These are phyloP conservation scores for Coniochaeta sp. DNA, from an alignment of 2,329 filamentous ascomycete species.

Conservation along the genomic window DNA sequence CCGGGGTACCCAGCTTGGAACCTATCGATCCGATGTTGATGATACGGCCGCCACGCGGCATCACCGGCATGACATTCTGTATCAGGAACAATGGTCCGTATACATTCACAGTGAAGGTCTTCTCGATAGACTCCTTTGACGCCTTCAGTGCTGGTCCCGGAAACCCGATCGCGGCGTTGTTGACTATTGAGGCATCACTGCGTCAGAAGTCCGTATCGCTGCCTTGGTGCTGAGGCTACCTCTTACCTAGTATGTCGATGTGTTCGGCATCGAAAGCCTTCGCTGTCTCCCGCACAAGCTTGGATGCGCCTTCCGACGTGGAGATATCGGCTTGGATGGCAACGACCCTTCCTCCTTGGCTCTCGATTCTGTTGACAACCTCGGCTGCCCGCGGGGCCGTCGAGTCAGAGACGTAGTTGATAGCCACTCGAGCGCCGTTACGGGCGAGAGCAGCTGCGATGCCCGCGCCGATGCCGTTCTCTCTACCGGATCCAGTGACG, in stretches of 20 bases:
- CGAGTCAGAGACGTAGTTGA: slow-evolving; percentile 29
- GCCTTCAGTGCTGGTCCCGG: slow-evolving; percentile 9
- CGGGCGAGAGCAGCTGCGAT: slow-evolving; percentile 28
- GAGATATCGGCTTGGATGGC: slow-evolving; percentile 24
- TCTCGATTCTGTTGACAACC: slow-evolving; percentile 17
- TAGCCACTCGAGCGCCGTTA: slow-evolving; percentile 28
- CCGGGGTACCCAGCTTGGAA: slow-evolving; percentile 11
- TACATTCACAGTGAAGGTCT: slow-evolving; percentile 23
- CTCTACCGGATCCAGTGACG: slow-evolving; percentile 33
- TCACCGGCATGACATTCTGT: slow-evolving; percentile 23
- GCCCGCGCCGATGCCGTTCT: slow-evolving; percentile 32
- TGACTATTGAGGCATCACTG: slow-evolving; percentile 17
- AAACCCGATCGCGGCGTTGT: slow-evolving; percentile 24
- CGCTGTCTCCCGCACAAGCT: slow-evolving; percentile 24
- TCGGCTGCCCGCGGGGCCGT: slow-evolving; percentile 18
- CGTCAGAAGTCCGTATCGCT: background rate
- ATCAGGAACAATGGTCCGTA: slow-evolving; percentile 24
- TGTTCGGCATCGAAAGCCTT: slow-evolving; percentile 21
- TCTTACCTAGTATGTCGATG: slow-evolving; percentile 30
- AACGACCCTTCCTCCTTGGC: slow-evolving; percentile 5
- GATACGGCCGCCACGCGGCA: slow-evolving; percentile 23
- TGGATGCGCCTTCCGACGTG: slow-evolving; percentile 18
- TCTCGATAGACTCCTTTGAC: slow-evolving; percentile 16
- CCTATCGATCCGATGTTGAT: slow-evolving; percentile 20
- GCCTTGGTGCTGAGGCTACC: background rate